Conservation (phyloP, 352 stramenopile genomes). For the Blastocystis sp. region DNA sequence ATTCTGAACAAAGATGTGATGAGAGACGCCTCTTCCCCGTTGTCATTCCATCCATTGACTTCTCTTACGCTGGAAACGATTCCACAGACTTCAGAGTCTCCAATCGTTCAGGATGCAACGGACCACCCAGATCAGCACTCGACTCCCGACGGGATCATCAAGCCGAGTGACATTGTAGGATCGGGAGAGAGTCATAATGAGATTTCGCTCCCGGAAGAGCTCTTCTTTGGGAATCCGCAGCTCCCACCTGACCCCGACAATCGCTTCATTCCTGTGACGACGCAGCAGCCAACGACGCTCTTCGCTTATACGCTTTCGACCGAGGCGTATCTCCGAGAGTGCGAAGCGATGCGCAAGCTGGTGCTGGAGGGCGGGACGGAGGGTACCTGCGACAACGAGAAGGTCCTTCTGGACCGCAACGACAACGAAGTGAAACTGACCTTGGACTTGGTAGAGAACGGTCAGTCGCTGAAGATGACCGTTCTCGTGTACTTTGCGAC, state of each 20-base stretch:
- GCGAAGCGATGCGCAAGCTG: slow-evolving; percentile 21
- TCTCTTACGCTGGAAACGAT: too few species aligned
- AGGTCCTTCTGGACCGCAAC: slow-evolving; percentile 6
- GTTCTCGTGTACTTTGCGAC: slow-evolving; percentile 37
- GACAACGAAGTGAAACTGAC: slow-evolving; percentile 19
- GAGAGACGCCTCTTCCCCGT: not conserved
- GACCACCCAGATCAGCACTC: not conserved
- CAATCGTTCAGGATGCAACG: not conserved
- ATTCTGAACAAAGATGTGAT: not conserved
- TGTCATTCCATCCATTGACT: too few species aligned
- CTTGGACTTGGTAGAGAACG: slow-evolving; percentile 10
- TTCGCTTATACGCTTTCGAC: slow-evolving; percentile 33
- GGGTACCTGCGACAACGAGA: not conserved
- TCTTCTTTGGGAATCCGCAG: slow-evolving; percentile 42
- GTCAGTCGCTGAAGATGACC: not conserved
- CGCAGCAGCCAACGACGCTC: slow-evolving; percentile 11
- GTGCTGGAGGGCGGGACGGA: not conserved
- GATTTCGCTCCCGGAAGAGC: slow-evolving; percentile 1
- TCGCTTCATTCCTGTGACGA: slow-evolving; percentile 29
- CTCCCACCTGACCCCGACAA: slow-evolving; percentile 21
- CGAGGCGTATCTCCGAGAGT: not conserved
- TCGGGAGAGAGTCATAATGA: not conserved
- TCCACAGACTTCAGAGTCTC: too few species aligned
- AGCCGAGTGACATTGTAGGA: not conserved
- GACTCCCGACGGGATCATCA: not conserved